Evolutionary conservation across 108 stramenopile species (phyloP), one percentile per base, ranked within the genome.

Genomic region (Fistulifera pelliculosa): DNA sequence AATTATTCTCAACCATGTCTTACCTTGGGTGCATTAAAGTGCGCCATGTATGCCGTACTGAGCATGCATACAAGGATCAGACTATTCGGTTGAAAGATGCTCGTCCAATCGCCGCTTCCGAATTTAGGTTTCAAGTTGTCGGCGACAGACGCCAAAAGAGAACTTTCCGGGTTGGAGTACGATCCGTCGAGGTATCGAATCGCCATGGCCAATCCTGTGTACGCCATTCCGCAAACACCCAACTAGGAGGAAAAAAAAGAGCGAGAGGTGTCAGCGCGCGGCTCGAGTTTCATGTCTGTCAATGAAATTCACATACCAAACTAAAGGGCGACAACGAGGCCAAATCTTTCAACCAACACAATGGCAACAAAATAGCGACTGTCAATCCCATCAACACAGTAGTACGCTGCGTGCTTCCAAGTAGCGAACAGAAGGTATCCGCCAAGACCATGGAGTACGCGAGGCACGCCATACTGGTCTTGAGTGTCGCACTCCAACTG

Each of bases 11-110:
- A 35, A 35, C 31, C 3, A 35, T n/a, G n/a, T n/a, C 31, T 6
- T 35, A 35, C 31, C 31, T 79, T 74, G n/a, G 94, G 88, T 11
- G 97, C 97, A 65, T 96, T 98, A 78, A 91, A 93, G 62, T 96
- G 96, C 6, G 94, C 94, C 80, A 95, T 92, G 77, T 87, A 98
- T 14, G 96, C 93, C 12, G 95, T 96, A 59, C 80, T 80, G 26
- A 98, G 60, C 97, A 98, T 98, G 49, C 94, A 96, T n/a, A 98
- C 73, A 3, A 97, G 67, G 47, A 95, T 87, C 24, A 92, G 74
- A 7, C 90, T 73, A 35, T 78, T 76, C 16, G 80, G 67, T 11
- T 79, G 71, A 49, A 88, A 85, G 38, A 93, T 77, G 26, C 66
- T 65, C 15, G 60, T 76, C 23, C 77, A 61, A 10, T 78, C 78